These are phyloP conservation scores for Auxenochlorella pyrenoidosa DNA, from an alignment of 139 green algal genomes.

Conservation along the genomic window DNA sequence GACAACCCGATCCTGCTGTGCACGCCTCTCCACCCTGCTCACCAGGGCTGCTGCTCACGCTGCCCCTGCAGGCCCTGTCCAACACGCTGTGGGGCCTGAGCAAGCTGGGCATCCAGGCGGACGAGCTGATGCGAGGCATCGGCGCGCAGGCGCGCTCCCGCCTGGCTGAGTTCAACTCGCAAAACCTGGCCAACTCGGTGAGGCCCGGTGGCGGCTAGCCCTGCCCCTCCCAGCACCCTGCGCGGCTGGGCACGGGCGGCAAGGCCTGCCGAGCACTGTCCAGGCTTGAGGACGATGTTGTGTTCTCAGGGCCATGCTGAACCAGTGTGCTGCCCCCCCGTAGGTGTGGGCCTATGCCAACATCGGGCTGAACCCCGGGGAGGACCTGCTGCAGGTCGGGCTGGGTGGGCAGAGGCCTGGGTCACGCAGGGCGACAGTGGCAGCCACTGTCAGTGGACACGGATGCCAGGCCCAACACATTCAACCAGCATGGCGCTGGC, in stretches of 20 bases:
- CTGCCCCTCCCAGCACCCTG: no score
- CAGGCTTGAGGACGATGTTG: neutral
- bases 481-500: no score
- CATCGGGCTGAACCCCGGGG: conserved; percentile 34
- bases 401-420: no score
- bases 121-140: conserved; percentile 49
- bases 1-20: no score
- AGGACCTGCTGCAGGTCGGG: conserved; percentile 25
- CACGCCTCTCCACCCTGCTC: no score
- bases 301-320: neutral
- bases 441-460: no score
- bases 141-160: conserved; percentile 22
- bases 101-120: conserved; percentile 57
- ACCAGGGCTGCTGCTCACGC: no score
- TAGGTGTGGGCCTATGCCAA: conserved; percentile 56
- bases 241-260: no score
- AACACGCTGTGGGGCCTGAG: conserved; percentile 73
- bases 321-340: neutral
- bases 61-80: conserved; percentile 60
- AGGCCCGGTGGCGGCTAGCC: no score
- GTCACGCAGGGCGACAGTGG: no score
- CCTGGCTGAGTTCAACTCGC: conserved; percentile 62
- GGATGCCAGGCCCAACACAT: no score
- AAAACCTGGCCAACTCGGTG: conserved; percentile 66
- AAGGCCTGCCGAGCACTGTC: no score